Conservation (phyloP, 495 filamentous ascomycete species). For the Penicillium atrosanguineum region DNA sequence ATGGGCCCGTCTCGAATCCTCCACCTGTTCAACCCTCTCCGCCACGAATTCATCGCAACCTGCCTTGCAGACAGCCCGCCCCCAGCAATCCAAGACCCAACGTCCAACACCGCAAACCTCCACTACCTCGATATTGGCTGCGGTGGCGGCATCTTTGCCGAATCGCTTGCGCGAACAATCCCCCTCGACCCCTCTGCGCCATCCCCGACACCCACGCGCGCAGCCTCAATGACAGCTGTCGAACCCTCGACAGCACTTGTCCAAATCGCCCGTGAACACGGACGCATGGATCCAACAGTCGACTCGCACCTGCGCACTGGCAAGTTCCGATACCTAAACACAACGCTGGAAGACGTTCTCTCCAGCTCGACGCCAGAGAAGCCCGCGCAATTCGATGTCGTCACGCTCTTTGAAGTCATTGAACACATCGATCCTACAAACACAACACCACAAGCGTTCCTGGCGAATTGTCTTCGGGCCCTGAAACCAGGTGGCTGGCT, state of each 20-base stretch:
- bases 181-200: conserved; percentile 45
- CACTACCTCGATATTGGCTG: conserved; percentile 91
- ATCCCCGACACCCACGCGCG: conserved; percentile 52
- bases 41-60: conserved; percentile 81
- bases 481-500: conserved; percentile 92
- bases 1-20: conserved; percentile 88
- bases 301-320: conserved; percentile 44
- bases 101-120: conserved; percentile 35
- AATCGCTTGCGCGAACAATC: conserved; percentile 75
- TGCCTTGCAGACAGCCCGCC: conserved; percentile 55
- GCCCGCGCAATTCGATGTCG: conserved; percentile 58
- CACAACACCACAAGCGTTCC: conserved; percentile 64
- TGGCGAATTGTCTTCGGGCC: conserved; percentile 63
- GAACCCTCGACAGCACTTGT: conserved; percentile 82
- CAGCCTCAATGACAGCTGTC: conserved; percentile 71
- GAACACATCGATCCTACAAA: conserved; percentile 68
- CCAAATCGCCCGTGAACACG: conserved; percentile 72
- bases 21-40: conserved; percentile 96
- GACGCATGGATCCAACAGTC: conserved; percentile 60
- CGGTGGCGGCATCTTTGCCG: conserved; percentile 94
- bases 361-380: conserved; percentile 5
- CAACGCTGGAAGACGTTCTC: conserved; percentile 66
- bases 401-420: conserved; percentile 89
- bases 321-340: conserved; percentile 68
- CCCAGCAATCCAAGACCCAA: conserved; percentile 7